Conservation (phyloP, 2,329 filamentous ascomycete genomes). For the Pseudogymnoascus sp. region DNA sequence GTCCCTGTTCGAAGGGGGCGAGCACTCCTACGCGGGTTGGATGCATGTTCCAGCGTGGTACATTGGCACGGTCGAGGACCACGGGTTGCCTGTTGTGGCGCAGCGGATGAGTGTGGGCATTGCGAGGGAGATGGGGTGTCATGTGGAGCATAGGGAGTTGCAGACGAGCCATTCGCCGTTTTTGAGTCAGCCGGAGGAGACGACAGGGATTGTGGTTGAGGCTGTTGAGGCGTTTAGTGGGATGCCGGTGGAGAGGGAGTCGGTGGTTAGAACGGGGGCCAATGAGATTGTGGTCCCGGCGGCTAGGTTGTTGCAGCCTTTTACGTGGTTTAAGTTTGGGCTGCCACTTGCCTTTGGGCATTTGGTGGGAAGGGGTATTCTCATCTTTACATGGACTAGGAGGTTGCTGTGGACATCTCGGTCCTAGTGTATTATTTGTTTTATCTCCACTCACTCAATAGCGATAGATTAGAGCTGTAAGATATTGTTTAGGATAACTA, state of each 20-base stretch:
- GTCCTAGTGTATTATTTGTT: constrained; percentile 3
- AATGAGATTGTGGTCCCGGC: constrained; percentile 12
- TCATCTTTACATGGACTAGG: constrained; percentile 13
- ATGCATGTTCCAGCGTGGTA: constrained; percentile 29
- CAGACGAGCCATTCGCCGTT: constrained; percentile 37
- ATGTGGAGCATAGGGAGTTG: constrained; percentile 32
- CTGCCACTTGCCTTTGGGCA: constrained; percentile 16
- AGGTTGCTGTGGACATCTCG: constrained; percentile 12
- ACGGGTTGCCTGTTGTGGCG: constrained; percentile 30
- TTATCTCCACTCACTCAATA: constrained; percentile 4
- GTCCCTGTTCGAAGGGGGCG: constrained; percentile 35
- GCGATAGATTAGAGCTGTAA: not conserved
- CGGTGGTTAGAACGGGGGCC: not conserved
- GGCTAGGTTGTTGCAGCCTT: constrained; percentile 13
- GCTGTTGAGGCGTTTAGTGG: constrained; percentile 29
- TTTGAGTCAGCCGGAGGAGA: constrained; percentile 34
- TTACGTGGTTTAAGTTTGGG: constrained; percentile 18
- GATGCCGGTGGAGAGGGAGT: constrained; percentile 9
- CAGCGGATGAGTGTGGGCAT: constrained; percentile 32
- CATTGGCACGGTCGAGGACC: constrained; percentile 34
- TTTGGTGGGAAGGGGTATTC: constrained; percentile 15
- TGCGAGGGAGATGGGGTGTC: constrained; percentile 31
- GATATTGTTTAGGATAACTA: not conserved
- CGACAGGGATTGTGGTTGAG: constrained; percentile 31
- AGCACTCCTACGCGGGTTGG: constrained; percentile 25